A percentile compares a stretch with the other conserved stretches of the same genome.
Conservation (phyloP, 306 rosid genomes). For the Casuarina cunninghamiana region DNA sequence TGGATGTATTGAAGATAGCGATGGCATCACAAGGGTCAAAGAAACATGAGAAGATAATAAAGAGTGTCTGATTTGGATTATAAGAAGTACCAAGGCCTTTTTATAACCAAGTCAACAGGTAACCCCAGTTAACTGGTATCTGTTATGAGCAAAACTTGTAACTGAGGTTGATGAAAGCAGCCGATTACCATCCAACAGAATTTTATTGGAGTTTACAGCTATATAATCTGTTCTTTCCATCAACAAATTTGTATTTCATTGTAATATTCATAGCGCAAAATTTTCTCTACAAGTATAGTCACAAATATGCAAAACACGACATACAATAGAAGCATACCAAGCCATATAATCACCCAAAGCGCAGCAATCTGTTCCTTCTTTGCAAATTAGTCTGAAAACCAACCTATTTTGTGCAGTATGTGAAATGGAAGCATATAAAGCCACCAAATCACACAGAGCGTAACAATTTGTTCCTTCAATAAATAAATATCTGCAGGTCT, state of each 20-base stretch:
- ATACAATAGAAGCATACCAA: not conserved
- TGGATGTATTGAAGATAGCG: no score
- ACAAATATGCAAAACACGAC: not conserved
- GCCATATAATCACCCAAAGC: not conserved
- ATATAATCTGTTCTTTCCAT: not conserved
- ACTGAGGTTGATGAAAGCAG: no score
- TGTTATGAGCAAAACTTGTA: no score
- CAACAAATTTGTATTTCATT: not conserved
- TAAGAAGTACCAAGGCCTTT: not conserved
- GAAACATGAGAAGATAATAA: not conserved
- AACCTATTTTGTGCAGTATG: not conserved
- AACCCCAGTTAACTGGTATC: not conserved
- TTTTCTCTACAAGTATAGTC: not conserved
- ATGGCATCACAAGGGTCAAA: not conserved
- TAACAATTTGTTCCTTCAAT: no score
- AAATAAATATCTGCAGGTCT: no score
- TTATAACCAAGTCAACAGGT: not conserved
- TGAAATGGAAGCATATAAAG: no score
- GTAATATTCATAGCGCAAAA: not conserved
- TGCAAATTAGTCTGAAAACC: not conserved
- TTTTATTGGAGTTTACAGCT: not conserved
- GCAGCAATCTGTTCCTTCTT: not conserved
- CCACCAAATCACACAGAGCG: no score
- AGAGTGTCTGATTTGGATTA: not conserved
- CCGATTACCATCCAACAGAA: no score